Percentiles rank a stretch among this genome's conserved stretches.
Conservation (phyloP, 352 stramenopile genomes). For the Blastocystis hominis region DNA sequence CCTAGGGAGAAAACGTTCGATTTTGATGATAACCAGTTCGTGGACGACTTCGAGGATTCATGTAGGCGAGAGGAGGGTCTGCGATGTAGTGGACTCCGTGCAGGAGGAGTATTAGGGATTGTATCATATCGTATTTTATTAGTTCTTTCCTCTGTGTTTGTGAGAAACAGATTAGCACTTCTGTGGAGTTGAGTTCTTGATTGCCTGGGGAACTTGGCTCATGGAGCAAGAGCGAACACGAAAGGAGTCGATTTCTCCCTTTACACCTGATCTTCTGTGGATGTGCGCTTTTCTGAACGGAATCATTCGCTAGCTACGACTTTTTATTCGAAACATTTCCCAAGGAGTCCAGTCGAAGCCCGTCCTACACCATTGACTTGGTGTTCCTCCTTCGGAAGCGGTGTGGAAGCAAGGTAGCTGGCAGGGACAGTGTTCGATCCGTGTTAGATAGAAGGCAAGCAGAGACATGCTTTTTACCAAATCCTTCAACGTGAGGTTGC, state of each 20-base stretch:
- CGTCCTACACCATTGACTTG: background rate
- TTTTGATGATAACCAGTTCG: constrained; percentile 45
- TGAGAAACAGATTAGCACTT: background rate
- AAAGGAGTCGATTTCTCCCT: background rate
- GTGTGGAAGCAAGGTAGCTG: background rate
- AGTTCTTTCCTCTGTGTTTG: constrained; percentile 10
- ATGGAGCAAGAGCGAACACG: background rate
- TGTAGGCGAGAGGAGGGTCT: background rate
- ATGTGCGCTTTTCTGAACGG: background rate
- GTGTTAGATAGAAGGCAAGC: background rate
- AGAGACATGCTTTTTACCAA: background rate
- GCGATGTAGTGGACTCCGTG: background rate
- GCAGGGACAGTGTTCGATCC: background rate
- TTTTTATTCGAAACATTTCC: background rate
- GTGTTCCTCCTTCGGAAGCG: background rate
- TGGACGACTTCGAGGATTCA: constrained; percentile 47
- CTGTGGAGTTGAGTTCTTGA: background rate
- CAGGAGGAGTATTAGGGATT: constrained; percentile 27
- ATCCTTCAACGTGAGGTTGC: background rate
- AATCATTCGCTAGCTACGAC: background rate
- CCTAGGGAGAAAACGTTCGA: background rate
- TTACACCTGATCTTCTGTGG: background rate
- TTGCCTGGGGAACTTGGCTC: background rate
- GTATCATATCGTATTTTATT: constrained; percentile 20
- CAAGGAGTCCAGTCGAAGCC: background rate